Conservation (phyloP, 2,329 filamentous ascomycete genomes). For the Chrysoporthe puriensis region DNA sequence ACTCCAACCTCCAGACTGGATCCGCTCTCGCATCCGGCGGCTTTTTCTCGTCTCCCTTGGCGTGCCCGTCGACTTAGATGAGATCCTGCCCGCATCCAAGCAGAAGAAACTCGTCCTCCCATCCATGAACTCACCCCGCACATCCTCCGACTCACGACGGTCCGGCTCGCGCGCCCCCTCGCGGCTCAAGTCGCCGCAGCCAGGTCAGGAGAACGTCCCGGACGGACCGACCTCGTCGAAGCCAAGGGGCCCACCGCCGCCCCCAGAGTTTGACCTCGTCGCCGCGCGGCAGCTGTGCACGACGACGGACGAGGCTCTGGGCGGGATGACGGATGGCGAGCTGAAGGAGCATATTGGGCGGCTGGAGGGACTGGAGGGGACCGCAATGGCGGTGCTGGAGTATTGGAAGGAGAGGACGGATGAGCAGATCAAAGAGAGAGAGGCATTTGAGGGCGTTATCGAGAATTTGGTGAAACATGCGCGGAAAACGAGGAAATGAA, state of each 20-base stretch:
- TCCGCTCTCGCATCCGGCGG: slow-evolving; percentile 89
- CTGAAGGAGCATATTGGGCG: slow-evolving; percentile 71
- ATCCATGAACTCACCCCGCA: slow-evolving; percentile 67
- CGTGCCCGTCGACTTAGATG: slow-evolving; percentile 94
- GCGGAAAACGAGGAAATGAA: slow-evolving; percentile 77
- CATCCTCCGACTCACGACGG: slow-evolving; percentile 55
- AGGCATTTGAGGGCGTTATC: slow-evolving; percentile 95
- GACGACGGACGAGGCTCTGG: slow-evolving; percentile 82
- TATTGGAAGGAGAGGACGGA: slow-evolving; percentile 89
- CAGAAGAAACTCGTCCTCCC: slow-evolving; percentile 97
- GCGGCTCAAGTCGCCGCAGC: slow-evolving; percentile 42
- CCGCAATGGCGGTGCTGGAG: slow-evolving; percentile 76
- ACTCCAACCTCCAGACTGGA: slow-evolving; percentile 96
- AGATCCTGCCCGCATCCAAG: slow-evolving; percentile 94
- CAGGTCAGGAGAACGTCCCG: slow-evolving; percentile 53
- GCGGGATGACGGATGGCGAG: slow-evolving; percentile 78
- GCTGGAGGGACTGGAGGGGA: slow-evolving; percentile 70
- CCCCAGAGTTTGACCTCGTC: slow-evolving; percentile 78
- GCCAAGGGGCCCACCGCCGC: slow-evolving; percentile 57
- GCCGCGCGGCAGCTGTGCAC: slow-evolving; percentile 77
- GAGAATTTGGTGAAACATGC: slow-evolving; percentile 94
- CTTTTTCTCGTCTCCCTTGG: slow-evolving; percentile 95
- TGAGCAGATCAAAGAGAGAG: slow-evolving; percentile 85
- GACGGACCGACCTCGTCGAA: slow-evolving; percentile 39
- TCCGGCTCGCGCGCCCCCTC: slow-evolving; percentile 44